Percentiles rank a stretch among this genome's conserved stretches.
These are phyloP conservation scores for Setaria viridis DNA, from an alignment of 202 grass and related monocot genomes.

Conservation along the genomic window DNA sequence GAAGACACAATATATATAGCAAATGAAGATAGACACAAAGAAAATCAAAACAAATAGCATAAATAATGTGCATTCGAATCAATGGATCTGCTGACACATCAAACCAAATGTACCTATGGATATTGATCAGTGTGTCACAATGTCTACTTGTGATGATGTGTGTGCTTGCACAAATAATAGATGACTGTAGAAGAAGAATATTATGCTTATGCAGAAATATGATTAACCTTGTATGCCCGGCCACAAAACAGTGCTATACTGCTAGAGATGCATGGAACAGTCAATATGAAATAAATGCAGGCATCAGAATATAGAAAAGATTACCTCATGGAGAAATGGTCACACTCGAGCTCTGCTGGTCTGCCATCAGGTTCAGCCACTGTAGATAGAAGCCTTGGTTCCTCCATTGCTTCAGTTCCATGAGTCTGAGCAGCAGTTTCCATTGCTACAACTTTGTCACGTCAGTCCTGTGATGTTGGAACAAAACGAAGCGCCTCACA, in stretches of 20 bases:
- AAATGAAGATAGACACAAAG: not conserved
- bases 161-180: conserved; percentile 19
- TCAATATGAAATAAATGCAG: conserved; percentile 9
- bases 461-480: conserved; percentile 16
- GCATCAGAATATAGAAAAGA: conserved; percentile 28
- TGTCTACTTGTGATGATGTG: not conserved
- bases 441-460: conserved; percentile 39
- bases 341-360: conserved; percentile 45
- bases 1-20: not conserved
- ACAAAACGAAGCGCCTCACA: not conserved
- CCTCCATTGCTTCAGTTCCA: conserved; percentile 37
- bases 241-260: conserved; percentile 33
- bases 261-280: conserved; percentile 20
- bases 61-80: not conserved
- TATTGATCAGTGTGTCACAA: not conserved
- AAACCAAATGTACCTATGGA: conserved; percentile 6
- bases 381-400: conserved; percentile 12
- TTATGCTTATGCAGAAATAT: not conserved
- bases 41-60: not conserved
- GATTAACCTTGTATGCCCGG: not conserved
- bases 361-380: conserved; percentile 27
- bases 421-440: conserved; percentile 30
- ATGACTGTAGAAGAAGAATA: not conserved
- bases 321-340: conserved; percentile 91
- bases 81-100: not conserved